Evolutionary conservation across 2,329 filamentous ascomycete genomes (phyloP), one percentile per base, ranked within the genome.

Genomic region (Diaporthe amygdali): DNA sequence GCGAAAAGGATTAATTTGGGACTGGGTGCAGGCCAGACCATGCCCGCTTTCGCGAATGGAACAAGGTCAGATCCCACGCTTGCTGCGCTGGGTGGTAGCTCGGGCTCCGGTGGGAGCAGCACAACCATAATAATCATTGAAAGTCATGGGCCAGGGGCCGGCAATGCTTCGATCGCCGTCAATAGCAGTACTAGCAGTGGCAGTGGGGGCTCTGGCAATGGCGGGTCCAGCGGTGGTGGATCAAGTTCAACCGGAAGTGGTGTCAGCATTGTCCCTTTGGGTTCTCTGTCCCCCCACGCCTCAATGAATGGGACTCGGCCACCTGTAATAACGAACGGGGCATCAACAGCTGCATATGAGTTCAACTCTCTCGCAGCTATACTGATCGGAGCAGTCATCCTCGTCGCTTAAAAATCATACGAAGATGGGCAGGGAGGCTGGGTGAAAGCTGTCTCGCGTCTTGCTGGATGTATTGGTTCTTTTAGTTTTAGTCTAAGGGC

Each of bases 21-120:
- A 17, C 39, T 67, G 5, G 61, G 61, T 8, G 61, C 49, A 41
- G 46, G 55, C 34, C 61, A 70, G 41, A 49, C 69, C 22, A 14
- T 59, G 51, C 61, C 69, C 8, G 37, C 34, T 5, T 70, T 70
- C 17, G 69, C 69, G 6, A 70, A 70, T 14, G 69, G 61, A 7
- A 70, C 69, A 12, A 37, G 51, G 30, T 3, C 5, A 2, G 69
- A 70, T 7, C 69, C 69, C 6, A 70, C 69, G 22, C 61, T 67
- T 22, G 59, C 59, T 30, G 59, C 49, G 44, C 25, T 64, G 44
- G 59, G 30, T 8, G 44, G 30, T 14, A 37, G 41, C 44, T 37
- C 59, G 25, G 41, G 41, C 7, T 37, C 59, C 7, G 10, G 3
- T n/a, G 59, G 59, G 59, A 41, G 59, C 15, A 30, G 17, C 14